Evolutionary conservation across 1,284 basidiomycete species (phyloP), one percentile per base, ranked within the genome.

Genomic region (Phlebopus sp.): DNA sequence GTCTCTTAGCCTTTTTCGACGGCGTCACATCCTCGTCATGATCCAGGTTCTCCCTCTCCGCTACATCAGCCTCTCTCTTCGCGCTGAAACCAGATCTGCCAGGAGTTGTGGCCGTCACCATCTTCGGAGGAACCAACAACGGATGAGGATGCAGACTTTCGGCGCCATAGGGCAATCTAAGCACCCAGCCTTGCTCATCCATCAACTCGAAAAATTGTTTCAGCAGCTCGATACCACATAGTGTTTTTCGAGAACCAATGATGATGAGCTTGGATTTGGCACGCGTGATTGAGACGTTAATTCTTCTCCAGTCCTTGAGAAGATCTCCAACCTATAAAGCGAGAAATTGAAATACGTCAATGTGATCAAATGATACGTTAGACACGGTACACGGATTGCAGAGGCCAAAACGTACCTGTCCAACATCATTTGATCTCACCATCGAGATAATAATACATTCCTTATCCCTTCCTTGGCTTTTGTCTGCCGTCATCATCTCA

Each of bases 281-380:
- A 3, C 97, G 83, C 0, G 97, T 99, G 63, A 99, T 91, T 3
- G 92, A 91, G 29, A 99, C 97, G 62, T 99, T 99, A 75, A 98
- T 87, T 30, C 97, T 73, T 37, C 96, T 77, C 90, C 93, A 96
- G 64, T 98, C 97, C 57, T 89, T 92, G 11, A 99, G 74, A 9
- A 99, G 78, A 48, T 97, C 93, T 2, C 97, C 95, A 30, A 93
- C 75, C 86, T 93, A 59, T 37, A 18, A n/a, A 21, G 39, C 43
- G 46, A 40, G 38, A 54, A 50, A 37, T 51, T 31, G 25, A 15
- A 15, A 5, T 37, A 25, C 30, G 15, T 9, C 10, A 11, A 5
- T 13, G 37, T 18, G n/a, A 36, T 31, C 17, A 23, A 6, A 23
- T 6, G 21, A 23, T 23, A 4, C 21, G 29, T 31, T 49, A 46